These are phyloP conservation scores for Gomphus bonarii DNA, from an alignment of 1,284 basidiomycete genomes.

Conservation along the genomic window DNA sequence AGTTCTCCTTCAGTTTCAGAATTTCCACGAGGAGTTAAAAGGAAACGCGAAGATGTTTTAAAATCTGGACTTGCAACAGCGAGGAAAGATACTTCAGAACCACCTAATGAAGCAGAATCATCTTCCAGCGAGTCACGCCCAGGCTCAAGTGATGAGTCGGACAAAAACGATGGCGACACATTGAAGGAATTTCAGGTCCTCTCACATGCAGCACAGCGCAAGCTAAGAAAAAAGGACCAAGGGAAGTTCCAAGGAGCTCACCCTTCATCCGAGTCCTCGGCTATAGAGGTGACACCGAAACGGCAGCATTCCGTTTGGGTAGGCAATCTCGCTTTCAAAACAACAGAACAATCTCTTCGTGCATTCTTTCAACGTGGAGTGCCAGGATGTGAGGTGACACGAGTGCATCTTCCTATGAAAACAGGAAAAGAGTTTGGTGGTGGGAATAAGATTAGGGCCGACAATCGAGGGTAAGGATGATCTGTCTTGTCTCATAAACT, in stretches of 20 bases:
- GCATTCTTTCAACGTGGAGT: slow-evolving; percentile 58
- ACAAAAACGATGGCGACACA: slow-evolving; percentile 1
- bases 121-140: slow-evolving; percentile 1
- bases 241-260: slow-evolving; percentile 17
- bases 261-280: slow-evolving; percentile 14
- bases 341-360: slow-evolving; percentile 61
- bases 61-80: not conserved
- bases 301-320: slow-evolving; percentile 88
- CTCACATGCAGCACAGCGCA: slow-evolving; percentile 62
- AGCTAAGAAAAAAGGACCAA: slow-evolving; percentile 45
- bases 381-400: slow-evolving; percentile 49
- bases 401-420: slow-evolving; percentile 68
- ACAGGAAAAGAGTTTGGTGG: slow-evolving; percentile 21
- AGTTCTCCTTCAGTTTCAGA: not conserved
- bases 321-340: slow-evolving; percentile 91
- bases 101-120: not conserved
- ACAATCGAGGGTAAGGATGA: slow-evolving; percentile 57
- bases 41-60: not conserved
- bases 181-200: slow-evolving; percentile 38
- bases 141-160: not conserved
- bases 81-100: not conserved
- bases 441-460: slow-evolving; percentile 30
- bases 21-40: not conserved
- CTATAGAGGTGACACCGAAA: slow-evolving; percentile 24
- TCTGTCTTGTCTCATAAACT: not conserved